A percentile compares a stretch with the other conserved stretches of the same genome.
Conservation (phyloP, 2,329 filamentous ascomycete genomes). For the Akanthomyces muscarius region DNA sequence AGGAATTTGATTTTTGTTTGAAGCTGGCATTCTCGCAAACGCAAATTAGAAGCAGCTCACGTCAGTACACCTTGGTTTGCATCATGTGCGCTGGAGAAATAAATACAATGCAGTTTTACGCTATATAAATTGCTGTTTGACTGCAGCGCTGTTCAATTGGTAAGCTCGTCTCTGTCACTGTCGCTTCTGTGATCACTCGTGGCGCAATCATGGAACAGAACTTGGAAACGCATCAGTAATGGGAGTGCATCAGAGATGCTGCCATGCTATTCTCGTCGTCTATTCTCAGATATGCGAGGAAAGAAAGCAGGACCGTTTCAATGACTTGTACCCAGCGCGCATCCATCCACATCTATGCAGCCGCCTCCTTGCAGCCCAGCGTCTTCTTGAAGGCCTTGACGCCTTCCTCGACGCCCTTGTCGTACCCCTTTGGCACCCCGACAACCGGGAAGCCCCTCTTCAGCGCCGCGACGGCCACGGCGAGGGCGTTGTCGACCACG, state of each 20-base stretch:
- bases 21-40: background rate
- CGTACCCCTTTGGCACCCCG: background rate
- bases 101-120: background rate
- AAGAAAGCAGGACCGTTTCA: too few species aligned
- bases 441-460: background rate
- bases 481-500: background rate
- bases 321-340: too few species aligned
- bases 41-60: background rate
- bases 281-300: too few species aligned
- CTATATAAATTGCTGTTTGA: background rate
- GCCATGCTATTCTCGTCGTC: too few species aligned
- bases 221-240: too few species aligned
- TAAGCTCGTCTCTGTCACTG: background rate
- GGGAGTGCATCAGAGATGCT: too few species aligned
- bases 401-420: background rate
- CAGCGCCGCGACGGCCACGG: background rate
- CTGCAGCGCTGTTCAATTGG: background rate
- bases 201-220: background rate
- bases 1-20: background rate
- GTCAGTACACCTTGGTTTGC: background rate
- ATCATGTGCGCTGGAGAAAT: background rate
- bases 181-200: background rate
- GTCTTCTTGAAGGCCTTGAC: slow-evolving; percentile 38
- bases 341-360: too few species aligned
- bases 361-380: slow-evolving; percentile 65